Percentiles rank a stretch among this genome's conserved stretches.
phyloP scores from a whole-genome alignment of 2,329 filamentous ascomycete species.

The Pseudogymnoascus sp. region DNA sequence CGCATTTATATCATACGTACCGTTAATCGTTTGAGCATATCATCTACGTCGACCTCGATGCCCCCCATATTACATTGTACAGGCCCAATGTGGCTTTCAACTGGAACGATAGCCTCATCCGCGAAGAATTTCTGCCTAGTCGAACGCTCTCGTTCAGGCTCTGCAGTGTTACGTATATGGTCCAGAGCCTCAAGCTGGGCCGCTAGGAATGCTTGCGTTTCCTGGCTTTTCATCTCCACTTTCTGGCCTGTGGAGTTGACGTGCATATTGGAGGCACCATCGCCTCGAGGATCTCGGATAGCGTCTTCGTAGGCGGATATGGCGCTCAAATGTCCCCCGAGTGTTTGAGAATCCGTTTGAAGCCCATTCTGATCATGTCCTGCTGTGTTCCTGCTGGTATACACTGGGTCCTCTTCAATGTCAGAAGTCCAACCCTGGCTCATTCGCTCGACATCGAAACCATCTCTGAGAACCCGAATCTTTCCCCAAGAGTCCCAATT shows the following conservation, averaged over 20 bases:
- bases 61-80: conserved; percentile 98
- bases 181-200: conserved; percentile 72
- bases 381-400: conserved; percentile 26
- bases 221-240: conserved; percentile 53
- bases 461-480: conserved; percentile 83
- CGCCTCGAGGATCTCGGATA: conserved; percentile 65
- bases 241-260: conserved; percentile 31
- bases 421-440: conserved; percentile 82
- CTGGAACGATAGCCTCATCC: conserved; percentile 26
- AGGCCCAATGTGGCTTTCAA: conserved; percentile 74
- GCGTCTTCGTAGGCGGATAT: conserved; percentile 70
- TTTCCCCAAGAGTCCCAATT: conserved; percentile 99
- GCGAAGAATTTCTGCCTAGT: conserved; percentile 4
- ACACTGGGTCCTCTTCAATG: conserved; percentile 51
- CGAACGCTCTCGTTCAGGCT: conserved; percentile 1
- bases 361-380: conserved; percentile 13
- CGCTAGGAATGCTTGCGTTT: conserved; percentile 69
- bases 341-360: conserved; percentile 15
- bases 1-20: conserved; percentile 38
- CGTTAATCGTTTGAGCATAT: conserved; percentile 81
- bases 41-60: conserved; percentile 90
- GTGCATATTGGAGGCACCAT: conserved; percentile 45
- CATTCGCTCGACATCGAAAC: conserved; percentile 82
- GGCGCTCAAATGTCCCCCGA: conserved; percentile 40
- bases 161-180: conserved; percentile 39